Conservation (phyloP, 139 green algal genomes). For the Coelastrella sp. region DNA sequence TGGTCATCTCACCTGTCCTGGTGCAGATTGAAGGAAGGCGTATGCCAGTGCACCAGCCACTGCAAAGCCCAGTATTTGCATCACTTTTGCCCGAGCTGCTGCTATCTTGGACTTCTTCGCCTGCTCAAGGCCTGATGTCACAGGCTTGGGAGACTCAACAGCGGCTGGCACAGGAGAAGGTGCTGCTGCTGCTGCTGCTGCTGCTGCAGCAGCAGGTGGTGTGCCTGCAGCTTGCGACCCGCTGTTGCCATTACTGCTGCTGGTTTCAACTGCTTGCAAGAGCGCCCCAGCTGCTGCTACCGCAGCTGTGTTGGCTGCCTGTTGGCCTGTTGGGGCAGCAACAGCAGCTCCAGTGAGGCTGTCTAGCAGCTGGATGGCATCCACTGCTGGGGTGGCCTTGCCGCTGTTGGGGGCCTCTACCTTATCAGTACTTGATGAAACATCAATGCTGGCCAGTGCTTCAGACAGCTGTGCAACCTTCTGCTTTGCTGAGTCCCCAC, state of each 20-base stretch:
- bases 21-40: conserved; percentile 28
- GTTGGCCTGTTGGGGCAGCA: neutral
- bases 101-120: conserved; percentile 12
- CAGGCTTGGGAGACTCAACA: no score
- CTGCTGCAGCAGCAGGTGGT: neutral
- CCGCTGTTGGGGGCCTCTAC: neutral
- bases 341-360: conserved; percentile 3
- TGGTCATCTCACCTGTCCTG: conserved; percentile 24
- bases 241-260: neutral
- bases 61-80: neutral
- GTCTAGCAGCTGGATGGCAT: conserved; percentile 40
- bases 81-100: neutral
- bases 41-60: conserved; percentile 17
- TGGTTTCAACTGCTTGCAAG: neutral
- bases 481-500: neutral
- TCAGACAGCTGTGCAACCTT: conserved; percentile 19
- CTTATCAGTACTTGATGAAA: neutral
- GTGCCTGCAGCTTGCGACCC: neutral
- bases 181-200: conserved; percentile 12
- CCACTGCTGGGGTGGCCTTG: neutral
- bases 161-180: neutral
- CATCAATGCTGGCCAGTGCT: conserved; percentile 20
- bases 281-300: neutral
- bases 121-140: neutral
- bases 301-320: conserved; percentile 3